Percentiles rank a stretch among this genome's conserved stretches.
Evolutionary conservation across 2,329 filamentous ascomycete genomes (phyloP).

Genomic region (Scedosporium aurantiacum): DNA sequence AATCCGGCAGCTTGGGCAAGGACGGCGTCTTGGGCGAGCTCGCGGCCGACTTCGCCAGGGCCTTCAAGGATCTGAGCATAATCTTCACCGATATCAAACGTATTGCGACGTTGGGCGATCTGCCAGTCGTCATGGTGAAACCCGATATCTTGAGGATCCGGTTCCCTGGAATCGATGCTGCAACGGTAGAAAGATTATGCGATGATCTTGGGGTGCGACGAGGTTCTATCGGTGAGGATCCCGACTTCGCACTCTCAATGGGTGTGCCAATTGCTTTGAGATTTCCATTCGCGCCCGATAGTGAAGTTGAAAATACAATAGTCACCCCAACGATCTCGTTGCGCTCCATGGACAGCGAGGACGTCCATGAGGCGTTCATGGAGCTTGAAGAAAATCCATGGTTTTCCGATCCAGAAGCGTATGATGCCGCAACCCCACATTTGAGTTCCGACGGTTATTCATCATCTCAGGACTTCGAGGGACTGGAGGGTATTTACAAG

Average conservation of each 20-base stretch:
- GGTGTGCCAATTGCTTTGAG: constrained; percentile 65
- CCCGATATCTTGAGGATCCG: constrained; percentile 63
- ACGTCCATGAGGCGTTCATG: constrained; percentile 27
- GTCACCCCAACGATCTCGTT: constrained; percentile 38
- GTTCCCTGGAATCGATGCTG: constrained; percentile 81
- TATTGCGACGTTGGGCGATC: constrained; percentile 66
- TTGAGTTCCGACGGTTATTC: constrained; percentile 31
- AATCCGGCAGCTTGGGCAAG: constrained; percentile 58
- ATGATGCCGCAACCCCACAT: constrained; percentile 38
- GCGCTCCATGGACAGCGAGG: constrained; percentile 31
- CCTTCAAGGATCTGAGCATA: constrained; percentile 70
- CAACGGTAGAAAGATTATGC: constrained; percentile 72
- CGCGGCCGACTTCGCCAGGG: constrained; percentile 76
- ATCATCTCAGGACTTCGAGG: constrained; percentile 39
- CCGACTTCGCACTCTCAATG: constrained; percentile 54
- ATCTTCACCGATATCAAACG: constrained; percentile 73
- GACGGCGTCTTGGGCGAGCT: constrained; percentile 77
- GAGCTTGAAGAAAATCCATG: constrained; percentile 36
- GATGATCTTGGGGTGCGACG: constrained; percentile 76
- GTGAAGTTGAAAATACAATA: constrained; percentile 18
- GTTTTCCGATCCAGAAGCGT: constrained; percentile 36
- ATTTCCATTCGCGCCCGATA: constrained; percentile 72
- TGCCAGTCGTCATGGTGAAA: constrained; percentile 66
- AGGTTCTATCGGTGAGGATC: constrained; percentile 68
- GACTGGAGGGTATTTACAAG: constrained; percentile 44